Conservation (phyloP, 2,329 filamentous ascomycete genomes). For the Botrytis elliptica region DNA sequence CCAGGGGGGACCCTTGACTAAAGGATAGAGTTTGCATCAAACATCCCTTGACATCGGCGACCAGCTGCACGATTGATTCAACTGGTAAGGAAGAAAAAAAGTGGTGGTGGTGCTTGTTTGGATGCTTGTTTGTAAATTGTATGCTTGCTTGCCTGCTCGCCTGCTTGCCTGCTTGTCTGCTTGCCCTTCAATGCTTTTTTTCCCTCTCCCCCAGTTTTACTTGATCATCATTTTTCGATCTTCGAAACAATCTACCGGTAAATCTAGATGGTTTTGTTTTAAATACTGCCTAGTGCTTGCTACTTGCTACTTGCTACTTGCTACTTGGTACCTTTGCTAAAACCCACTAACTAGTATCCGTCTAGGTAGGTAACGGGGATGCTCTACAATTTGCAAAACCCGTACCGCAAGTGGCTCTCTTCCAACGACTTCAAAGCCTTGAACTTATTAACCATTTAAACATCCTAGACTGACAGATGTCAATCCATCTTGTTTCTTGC, state of each 20-base stretch:
- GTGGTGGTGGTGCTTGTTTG: not conserved
- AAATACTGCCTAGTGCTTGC: not conserved
- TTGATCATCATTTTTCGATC: not conserved
- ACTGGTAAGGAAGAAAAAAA: not conserved
- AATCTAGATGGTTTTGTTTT: not conserved
- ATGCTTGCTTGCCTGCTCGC: not conserved
- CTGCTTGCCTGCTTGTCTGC: not conserved
- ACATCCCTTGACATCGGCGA: slow-evolving; percentile 9
- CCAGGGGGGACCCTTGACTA: slow-evolving; percentile 21
- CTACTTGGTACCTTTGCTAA: not conserved
- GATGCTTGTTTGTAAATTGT: not conserved
- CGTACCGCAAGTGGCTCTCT: not conserved
- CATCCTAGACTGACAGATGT: not conserved
- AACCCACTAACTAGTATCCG: not conserved
- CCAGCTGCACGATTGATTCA: slow-evolving; percentile 5
- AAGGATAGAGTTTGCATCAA: slow-evolving; percentile 11
- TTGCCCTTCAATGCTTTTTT: not conserved
- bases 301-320: not conserved
- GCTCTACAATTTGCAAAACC: not conserved
- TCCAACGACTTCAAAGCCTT: not conserved
- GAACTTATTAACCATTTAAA: not conserved
- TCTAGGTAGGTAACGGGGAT: not conserved
- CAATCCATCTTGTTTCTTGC: not conserved
- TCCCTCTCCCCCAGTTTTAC: not conserved
- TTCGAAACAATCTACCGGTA: slow-evolving; percentile 1